Percentiles rank a stretch among this genome's conserved stretches.
Evolutionary conservation across 805 yeast species (phyloP).

Genomic region (Candida palmyrensis): DNA sequence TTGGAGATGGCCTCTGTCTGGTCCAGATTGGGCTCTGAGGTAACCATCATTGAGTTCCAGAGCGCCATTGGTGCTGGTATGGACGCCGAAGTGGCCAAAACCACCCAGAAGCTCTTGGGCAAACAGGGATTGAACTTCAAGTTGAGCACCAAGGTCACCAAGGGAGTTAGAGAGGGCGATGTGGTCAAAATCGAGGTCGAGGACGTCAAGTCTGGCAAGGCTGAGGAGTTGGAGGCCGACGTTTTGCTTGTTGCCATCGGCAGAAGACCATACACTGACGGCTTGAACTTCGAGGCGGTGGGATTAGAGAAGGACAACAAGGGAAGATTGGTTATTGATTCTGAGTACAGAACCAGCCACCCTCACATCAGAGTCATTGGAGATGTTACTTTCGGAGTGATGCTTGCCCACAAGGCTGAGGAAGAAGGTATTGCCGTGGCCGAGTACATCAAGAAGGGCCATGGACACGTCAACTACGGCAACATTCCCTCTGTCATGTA

Average conservation of each 20-base stretch:
- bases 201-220: constrained; percentile 80
- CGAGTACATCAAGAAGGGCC: constrained; percentile 87
- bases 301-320: constrained; percentile 88
- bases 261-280: constrained; percentile 94
- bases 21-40: constrained; percentile 92
- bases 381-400: constrained; percentile 97
- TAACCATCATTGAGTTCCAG: constrained; percentile 89
- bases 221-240: constrained; percentile 79
- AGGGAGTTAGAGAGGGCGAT: constrained; percentile 87
- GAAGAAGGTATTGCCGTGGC: constrained; percentile 99
- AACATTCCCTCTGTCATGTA: constrained; percentile 99
- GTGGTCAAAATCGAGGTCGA: constrained; percentile 83
- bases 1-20: constrained; percentile 99
- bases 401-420: constrained; percentile 99
- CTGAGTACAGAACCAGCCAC: constrained; percentile 85
- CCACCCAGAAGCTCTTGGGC: constrained; percentile 80
- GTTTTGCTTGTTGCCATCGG: constrained; percentile 96
- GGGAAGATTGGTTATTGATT: constrained; percentile 92
- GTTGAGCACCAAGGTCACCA: constrained; percentile 83
- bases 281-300: constrained; percentile 80
- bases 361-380: constrained; percentile 97
- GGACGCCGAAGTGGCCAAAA: constrained; percentile 93
- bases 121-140: constrained; percentile 96
- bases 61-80: constrained; percentile 94
- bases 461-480: constrained; percentile 97